Evolutionary conservation across 2,329 filamentous ascomycete genomes (phyloP), one percentile per base, ranked within the genome.

Genomic region (Fonsecaea multimorphosa): DNA sequence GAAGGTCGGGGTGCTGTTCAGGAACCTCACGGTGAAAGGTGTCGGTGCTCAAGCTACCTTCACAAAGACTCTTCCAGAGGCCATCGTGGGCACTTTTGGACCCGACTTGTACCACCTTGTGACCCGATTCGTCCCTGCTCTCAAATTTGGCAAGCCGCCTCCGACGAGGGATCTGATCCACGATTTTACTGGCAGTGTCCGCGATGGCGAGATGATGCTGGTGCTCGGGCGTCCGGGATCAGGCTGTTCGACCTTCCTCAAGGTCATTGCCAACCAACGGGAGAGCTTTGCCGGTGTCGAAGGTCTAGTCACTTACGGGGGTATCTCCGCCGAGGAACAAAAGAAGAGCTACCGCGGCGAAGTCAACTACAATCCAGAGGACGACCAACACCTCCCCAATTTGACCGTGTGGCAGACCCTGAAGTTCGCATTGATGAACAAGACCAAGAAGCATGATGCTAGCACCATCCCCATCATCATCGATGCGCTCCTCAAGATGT

Each of bases 381-480:
- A 92, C 70, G 90, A 93, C 72, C 83, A 86, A 19, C 91, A 94
- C 75, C 88, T 93, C 73, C 88, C 91, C 2, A 83, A 84, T 1
- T 80, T 94, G 38, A 92, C 88, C 5, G 91, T 94, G 0, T 90
- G 89, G 84, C 89, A 93, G 76, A 93, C 91, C 0, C 80, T 94
- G 49, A 86, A 85, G 3, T 93, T 94, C 72, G 89, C 91, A 0
- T 79, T 93, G 56, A 85, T 87, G 76, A 92, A 88, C 78, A 92
- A 92, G 79, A 92, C 89, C 8, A 88, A 85, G 77, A 90, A 89
- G 76, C 81, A 86, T 55, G 86, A 87, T 46, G 84, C 83, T 54
- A 81, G 79, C 2, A 85, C 88, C 55, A 90, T 92, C 27, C 86
- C 87, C 0, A 78, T 91, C 63, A 88, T 93, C 61, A 86, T 91